These are phyloP conservation scores for Quercus agrifolia DNA, from an alignment of 306 rosid species.

Conservation along the genomic window DNA sequence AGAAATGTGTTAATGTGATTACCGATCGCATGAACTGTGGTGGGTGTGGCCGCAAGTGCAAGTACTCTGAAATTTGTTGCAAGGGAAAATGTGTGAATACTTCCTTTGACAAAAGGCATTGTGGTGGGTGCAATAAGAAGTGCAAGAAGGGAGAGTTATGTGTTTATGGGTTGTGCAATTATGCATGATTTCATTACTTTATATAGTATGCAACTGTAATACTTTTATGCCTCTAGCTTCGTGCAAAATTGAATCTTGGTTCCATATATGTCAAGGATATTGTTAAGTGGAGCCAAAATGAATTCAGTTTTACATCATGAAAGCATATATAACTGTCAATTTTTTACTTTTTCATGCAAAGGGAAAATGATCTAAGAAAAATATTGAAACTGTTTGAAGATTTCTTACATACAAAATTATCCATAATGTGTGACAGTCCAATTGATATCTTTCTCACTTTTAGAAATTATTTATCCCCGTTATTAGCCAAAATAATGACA, in stretches of 20 bases:
- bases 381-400: too few relatives aligned
- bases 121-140: constrained; percentile 44
- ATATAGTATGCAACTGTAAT: not conserved
- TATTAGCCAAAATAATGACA: too few relatives aligned
- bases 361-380: too few relatives aligned
- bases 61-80: constrained; percentile 39
- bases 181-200: constrained; percentile 15
- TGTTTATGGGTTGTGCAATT: constrained; percentile 48
- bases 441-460: too few relatives aligned
- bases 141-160: constrained; percentile 46
- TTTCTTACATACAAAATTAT: too few relatives aligned
- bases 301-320: not conserved
- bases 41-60: constrained; percentile 39
- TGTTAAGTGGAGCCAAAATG: not conserved
- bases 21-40: constrained; percentile 41
- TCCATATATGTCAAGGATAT: not conserved
- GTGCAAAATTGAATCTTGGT: not conserved
- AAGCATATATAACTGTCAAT: not conserved
- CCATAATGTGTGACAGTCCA: too few relatives aligned
- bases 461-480: too few relatives aligned
- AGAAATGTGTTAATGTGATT: constrained; percentile 37
- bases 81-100: constrained; percentile 43
- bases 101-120: constrained; percentile 29
- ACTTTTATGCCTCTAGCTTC: not conserved
- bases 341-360: too few relatives aligned